A percentile compares a stretch with the other conserved stretches of the same genome.
phyloP scores from a whole-genome alignment of 2,329 filamentous ascomycete species.

The Neurospora sp. region DNA sequence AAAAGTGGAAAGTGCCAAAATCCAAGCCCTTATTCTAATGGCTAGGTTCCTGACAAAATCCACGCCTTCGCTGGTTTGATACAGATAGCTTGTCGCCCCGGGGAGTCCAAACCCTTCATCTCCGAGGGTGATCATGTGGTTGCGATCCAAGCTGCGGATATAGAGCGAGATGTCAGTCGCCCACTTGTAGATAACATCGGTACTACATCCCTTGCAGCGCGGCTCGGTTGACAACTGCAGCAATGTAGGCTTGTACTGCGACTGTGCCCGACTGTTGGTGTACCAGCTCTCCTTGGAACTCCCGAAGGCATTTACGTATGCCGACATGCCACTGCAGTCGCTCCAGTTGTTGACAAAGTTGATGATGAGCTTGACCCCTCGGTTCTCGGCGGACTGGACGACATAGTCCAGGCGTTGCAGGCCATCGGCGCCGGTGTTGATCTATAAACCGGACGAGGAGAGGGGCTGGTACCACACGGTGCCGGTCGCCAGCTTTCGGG shows the following conservation, averaged over 20 bases:
- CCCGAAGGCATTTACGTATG: no score
- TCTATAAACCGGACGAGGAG: no score
- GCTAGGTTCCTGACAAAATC: conserved; percentile 27
- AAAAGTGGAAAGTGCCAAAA: conserved; percentile 35
- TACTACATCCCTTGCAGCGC: conserved; percentile 49
- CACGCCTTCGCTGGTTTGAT: conserved; percentile 16
- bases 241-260: conserved; percentile 41
- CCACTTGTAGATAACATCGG: conserved; percentile 49
- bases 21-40: conserved; percentile 24
- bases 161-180: conserved; percentile 38
- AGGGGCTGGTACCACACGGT: no score
- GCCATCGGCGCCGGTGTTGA: no score
- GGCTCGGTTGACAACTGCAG: conserved; percentile 43
- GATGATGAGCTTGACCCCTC: no score
- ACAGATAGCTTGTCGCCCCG: conserved; percentile 17
- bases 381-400: no score
- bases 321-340: no score
- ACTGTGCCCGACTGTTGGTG: conserved; percentile 35
- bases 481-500: no score
- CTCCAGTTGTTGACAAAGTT: no score
- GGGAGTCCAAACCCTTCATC: conserved; percentile 36
- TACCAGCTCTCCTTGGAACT: no score
- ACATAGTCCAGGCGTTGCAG: no score
- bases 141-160: conserved; percentile 49
- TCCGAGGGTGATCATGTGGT: conserved; percentile 53